Percentiles rank a stretch among this genome's conserved stretches.
These are phyloP conservation scores for Byssothecium circinans DNA, from an alignment of 2,329 filamentous ascomycete genomes.

Conservation along the genomic window DNA sequence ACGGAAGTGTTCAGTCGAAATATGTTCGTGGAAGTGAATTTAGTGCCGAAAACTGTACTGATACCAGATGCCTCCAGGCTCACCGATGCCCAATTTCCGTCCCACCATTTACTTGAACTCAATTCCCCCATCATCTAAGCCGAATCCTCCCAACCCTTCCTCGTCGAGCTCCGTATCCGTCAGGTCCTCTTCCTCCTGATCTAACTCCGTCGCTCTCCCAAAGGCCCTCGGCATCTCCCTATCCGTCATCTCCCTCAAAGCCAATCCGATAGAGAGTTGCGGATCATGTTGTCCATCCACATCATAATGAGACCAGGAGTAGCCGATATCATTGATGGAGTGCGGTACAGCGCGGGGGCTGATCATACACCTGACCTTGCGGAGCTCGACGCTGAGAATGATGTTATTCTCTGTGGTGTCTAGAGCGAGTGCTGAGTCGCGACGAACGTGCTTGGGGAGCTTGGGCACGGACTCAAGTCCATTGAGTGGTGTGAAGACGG, in stretches of 20 bases:
- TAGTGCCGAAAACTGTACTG: no score
- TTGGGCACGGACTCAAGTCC: constrained; percentile 9
- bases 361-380: constrained; percentile 30
- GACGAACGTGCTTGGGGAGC: constrained; percentile 21
- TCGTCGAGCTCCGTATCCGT: no score
- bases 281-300: constrained; percentile 19
- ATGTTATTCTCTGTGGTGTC: constrained; percentile 9
- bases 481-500: constrained; percentile 17
- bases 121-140: no score
- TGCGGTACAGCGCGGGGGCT: constrained; percentile 29
- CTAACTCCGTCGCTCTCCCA: no score
- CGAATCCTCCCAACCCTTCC: no score
- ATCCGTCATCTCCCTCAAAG: not conserved
- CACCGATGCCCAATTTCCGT: no score
- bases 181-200: no score
- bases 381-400: constrained; percentile 26
- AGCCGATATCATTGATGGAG: constrained; percentile 29
- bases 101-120: no score
- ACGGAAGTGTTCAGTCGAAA: no score
- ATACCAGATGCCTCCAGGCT: no score
- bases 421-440: constrained; percentile 23
- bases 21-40: no score
- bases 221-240: not conserved
- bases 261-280: constrained; percentile 33
- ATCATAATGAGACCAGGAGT: constrained; percentile 29